Base-by-base conservation (phyloP, 352 stramenopile genomes). In the Lagenidium giganteum region DNA sequence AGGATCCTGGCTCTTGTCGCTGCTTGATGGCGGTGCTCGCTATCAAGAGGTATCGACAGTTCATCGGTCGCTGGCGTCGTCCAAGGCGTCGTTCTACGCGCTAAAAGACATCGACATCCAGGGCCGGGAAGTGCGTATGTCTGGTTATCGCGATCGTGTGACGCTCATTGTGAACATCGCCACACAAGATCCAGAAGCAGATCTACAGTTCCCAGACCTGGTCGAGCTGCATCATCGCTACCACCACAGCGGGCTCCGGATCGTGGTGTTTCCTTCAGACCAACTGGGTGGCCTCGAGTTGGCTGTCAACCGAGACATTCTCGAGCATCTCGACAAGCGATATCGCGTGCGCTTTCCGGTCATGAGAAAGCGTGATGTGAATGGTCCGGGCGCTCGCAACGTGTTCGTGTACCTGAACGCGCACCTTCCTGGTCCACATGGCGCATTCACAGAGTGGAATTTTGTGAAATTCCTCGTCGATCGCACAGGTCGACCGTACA, bases 241-340 rank as follows among this genome's bases (percentile, higher is more conserved):
- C 50, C 41, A 42, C 20, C 25, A 51, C 20, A 31, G 55, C 5
- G 67, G 61, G 1, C 48, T 83, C 5, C 42, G 64, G 11, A 47
- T 76, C 12, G 39, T 88, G 4, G 72, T 69, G 6, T 91, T 85
- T 55, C 75, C 79, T n/a, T 86, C 69, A 42, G 83, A 84, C 47
- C 75, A 87, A 37, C 87, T 91, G 43, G 67, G 69, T 28, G 56
- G 20, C 4, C 64, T 87, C 52, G 79, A 88, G 44, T 68, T 73
- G 21, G 68, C 46, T 11, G 42, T 45, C 20, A 42, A 47, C 20
- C 18, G 30, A 14, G 58, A 74, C 14, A 68, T 72, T 38, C 26
- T 55, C n/a, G 31, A 14, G 6, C 65, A 66, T 30, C 35, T 50
- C 11, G 30, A 27, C 26, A 37, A 45, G 3, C 31, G 27, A 13